Percentiles rank a stretch among this genome's conserved stretches.
These are phyloP conservation scores for Cryphonectria nitschkei DNA, from an alignment of 2,329 filamentous ascomycete genomes.

Conservation along the genomic window DNA sequence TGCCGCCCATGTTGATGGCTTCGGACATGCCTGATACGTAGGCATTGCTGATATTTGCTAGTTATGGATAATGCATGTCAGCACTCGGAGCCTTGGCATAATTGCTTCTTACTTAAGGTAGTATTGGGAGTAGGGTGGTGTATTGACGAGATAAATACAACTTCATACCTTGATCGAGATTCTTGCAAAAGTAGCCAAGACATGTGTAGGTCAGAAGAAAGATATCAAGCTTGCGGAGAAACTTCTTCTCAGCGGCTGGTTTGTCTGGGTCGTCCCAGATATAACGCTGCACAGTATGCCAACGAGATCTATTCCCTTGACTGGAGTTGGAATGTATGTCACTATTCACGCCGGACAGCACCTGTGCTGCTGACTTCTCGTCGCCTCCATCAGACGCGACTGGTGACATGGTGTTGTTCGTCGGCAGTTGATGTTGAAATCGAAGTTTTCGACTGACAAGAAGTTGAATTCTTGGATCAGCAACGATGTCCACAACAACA, in stretches of 20 bases:
- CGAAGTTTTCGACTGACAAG: neutral
- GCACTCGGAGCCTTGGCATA: neutral
- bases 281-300: slow-evolving; percentile 33
- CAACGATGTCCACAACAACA: neutral
- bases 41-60: slow-evolving; percentile 26
- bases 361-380: slow-evolving; percentile 1
- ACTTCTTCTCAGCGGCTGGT: slow-evolving; percentile 29
- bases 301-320: slow-evolving; percentile 1
- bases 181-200: slow-evolving; percentile 28
- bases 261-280: slow-evolving; percentile 39
- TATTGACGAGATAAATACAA: neutral
- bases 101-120: no score
- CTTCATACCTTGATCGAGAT: slow-evolving; percentile 23
- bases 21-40: slow-evolving; percentile 30
- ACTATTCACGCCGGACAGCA: neutral
- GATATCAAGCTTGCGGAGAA: slow-evolving; percentile 29
- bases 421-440: neutral
- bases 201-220: slow-evolving; percentile 25
- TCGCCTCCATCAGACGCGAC: neutral
- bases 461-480: neutral
- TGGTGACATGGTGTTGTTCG: neutral
- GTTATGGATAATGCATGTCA: neutral
- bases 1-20: slow-evolving; percentile 26
- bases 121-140: no score
- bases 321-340: neutral